These are phyloP conservation scores for Silene noctiflora DNA, from an alignment of 179 eudicot species.

Conservation along the genomic window DNA sequence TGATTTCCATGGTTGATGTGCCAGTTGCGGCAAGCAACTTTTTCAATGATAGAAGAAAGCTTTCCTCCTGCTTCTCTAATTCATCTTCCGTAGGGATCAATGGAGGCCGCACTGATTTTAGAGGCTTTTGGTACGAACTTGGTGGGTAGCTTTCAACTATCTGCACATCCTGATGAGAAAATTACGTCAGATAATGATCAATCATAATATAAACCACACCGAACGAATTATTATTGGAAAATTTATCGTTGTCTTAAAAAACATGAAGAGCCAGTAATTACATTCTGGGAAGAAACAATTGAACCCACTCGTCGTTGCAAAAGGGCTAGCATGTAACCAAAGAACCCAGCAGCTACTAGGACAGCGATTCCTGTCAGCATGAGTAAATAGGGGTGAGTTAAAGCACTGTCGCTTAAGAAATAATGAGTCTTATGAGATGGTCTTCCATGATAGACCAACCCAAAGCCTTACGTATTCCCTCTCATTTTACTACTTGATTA, in stretches of 20 bases:
- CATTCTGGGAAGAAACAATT: conserved; percentile 59
- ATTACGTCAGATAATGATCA: neutral
- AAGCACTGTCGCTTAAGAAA: neutral
- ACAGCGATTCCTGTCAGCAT: conserved; percentile 59
- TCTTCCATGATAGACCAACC: neutral
- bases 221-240: neutral
- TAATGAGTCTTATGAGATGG: neutral
- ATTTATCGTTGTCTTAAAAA: neutral
- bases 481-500: neutral
- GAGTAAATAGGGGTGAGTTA: conserved; percentile 10
- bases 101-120: conserved; percentile 60
- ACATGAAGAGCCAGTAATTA: conserved; percentile 31
- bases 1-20: conserved; percentile 53
- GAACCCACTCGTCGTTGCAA: conserved; percentile 80
- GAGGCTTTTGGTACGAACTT: conserved; percentile 53
- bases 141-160: conserved; percentile 27
- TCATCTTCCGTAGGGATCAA: conserved; percentile 75
- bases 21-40: conserved; percentile 53
- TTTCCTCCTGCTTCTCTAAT: conserved; percentile 74
- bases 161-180: conserved; percentile 25
- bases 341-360: conserved; percentile 90
- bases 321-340: conserved; percentile 91
- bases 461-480: neutral
- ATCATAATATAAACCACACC: neutral
- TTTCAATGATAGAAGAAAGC: conserved; percentile 61